Base-by-base conservation (phyloP, 169 alveolate species). In the Plasmodium vinckei region DNA sequence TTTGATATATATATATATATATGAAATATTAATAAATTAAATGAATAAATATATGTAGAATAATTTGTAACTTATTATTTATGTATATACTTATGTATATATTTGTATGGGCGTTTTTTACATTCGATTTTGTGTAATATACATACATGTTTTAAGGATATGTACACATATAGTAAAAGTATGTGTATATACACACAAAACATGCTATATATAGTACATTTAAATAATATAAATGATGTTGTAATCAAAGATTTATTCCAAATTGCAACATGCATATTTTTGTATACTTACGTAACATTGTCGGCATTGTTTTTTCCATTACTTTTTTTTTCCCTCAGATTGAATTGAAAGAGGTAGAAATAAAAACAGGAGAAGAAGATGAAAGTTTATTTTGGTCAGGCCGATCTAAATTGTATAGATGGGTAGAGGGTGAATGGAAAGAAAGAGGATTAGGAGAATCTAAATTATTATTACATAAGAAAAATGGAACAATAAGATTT, bases 371-470 rank as follows among this genome's bases (percentile, higher is more conserved):
- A 13, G 99, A 97, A 87, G 99, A 98, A 90, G 97, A 97, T 63
- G 99, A 97, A 87, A 99, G 97, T 27, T 95, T 95, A 71, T 97
- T 98, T 89, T 98, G 97, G 98, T 97, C 96, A 59, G 96, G 93
- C 27, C 87, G 99, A 56, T 97, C 98, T 39, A 98, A 97, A 93
- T 94, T 98, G 72, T 98, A 96, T 92, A 95, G 99, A 71, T 97
- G 96, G 96, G 93, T 79, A 51, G 92, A 93, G 0, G 98, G 96
- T 13, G 99, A 98, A 88, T 98, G 99, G 99, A 98, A 98, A 92
- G 99, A 98, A 92, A 92, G 99, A 59, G 99, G 99, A 23, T 94
- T 98, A 19, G 99, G 99, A 0, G 98, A 98, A 63, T 94, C 98
- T 25, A 98, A 97, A 93, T 94, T 98, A 72, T 94, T 98, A 89